Percentiles rank a stretch among this genome's conserved stretches.
phyloP scores from a whole-genome alignment of 78 protist genomes.

The Mantamonas sphyraenae region DNA sequence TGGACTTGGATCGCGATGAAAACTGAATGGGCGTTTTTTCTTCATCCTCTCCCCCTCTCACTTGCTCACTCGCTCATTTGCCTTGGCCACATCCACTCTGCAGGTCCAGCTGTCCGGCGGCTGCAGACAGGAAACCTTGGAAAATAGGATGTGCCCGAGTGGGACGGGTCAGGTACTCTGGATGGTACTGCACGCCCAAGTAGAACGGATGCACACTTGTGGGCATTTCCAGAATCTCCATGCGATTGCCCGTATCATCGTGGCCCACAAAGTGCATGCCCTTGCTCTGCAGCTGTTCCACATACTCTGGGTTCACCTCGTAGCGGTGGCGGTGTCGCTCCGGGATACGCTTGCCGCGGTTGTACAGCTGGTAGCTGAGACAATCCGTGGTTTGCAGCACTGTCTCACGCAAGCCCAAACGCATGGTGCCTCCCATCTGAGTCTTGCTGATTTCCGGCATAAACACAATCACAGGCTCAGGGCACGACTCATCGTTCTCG shows the following conservation, averaged over 20 bases:
- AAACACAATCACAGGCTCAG: slow-evolving; percentile 54
- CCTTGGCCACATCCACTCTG: neutral
- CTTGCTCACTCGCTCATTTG: neutral
- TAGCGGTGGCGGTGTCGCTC: slow-evolving; percentile 96
- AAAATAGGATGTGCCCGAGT: slow-evolving; percentile 84
- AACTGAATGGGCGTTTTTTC: neutral
- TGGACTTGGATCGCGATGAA: no score
- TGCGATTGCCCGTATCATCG: slow-evolving; percentile 42
- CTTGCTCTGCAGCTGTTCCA: slow-evolving; percentile 44
- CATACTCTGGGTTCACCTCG: slow-evolving; percentile 81
- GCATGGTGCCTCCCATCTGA: slow-evolving; percentile 96
- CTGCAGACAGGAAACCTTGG: slow-evolving; percentile 55
- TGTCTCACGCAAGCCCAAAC: slow-evolving; percentile 76
- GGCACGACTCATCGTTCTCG: slow-evolving; percentile 3
- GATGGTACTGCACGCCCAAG: slow-evolving; percentile 90
- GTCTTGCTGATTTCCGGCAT: slow-evolving; percentile 88
- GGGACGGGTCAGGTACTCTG: slow-evolving; percentile 88
- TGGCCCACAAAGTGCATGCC: slow-evolving; percentile 71
- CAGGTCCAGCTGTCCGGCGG: neutral
- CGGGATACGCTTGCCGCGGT: slow-evolving; percentile 21
- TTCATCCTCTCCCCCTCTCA: neutral
- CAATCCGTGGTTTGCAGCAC: neutral
- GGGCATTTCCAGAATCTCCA: slow-evolving; percentile 26
- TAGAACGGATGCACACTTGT: neutral
- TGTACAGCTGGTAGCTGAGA: no score